Conservation (phyloP, 805 yeast genomes). For the Cyberlindnera mrakii region DNA sequence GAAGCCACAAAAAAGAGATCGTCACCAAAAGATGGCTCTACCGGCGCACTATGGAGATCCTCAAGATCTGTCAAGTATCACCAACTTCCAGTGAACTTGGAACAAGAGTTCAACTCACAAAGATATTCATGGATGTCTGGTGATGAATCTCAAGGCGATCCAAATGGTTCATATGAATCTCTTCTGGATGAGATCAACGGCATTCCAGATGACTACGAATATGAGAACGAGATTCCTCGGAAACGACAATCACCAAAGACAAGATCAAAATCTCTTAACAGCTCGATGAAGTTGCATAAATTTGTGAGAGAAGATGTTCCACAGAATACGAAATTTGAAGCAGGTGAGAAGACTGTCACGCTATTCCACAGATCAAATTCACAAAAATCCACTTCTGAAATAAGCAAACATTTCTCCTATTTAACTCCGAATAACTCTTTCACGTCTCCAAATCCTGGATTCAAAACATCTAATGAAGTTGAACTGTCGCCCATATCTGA, state of each 20-base stretch:
- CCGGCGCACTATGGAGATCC: not conserved
- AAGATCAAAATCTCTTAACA: constrained; percentile 15
- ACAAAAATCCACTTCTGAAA: not conserved
- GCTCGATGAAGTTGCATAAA: constrained; percentile 5
- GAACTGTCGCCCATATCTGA: constrained; percentile 25
- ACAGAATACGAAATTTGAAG: constrained; percentile 29
- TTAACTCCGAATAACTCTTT: constrained; percentile 20
- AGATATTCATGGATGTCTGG: constrained; percentile 25
- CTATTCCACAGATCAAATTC: constrained; percentile 24
- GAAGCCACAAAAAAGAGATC: not conserved
- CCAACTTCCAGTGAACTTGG: constrained; percentile 30
- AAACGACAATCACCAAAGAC: not conserved
- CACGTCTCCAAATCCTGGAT: constrained; percentile 17
- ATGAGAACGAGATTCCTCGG: constrained; percentile 1
- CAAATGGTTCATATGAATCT: constrained; percentile 29
- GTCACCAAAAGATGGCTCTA: not conserved
- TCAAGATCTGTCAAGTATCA: constrained; percentile 29
- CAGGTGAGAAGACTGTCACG: constrained; percentile 34
- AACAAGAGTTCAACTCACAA: constrained; percentile 26
- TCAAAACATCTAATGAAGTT: constrained; percentile 9
- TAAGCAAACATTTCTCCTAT: constrained; percentile 5
- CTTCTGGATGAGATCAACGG: constrained; percentile 45
- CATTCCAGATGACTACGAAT: constrained; percentile 38
- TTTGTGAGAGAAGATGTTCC: constrained; percentile 24
- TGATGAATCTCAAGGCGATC: constrained; percentile 16